These are phyloP conservation scores for Calonectria naviculata DNA, from an alignment of 2,329 filamentous ascomycete species.

Conservation along the genomic window DNA sequence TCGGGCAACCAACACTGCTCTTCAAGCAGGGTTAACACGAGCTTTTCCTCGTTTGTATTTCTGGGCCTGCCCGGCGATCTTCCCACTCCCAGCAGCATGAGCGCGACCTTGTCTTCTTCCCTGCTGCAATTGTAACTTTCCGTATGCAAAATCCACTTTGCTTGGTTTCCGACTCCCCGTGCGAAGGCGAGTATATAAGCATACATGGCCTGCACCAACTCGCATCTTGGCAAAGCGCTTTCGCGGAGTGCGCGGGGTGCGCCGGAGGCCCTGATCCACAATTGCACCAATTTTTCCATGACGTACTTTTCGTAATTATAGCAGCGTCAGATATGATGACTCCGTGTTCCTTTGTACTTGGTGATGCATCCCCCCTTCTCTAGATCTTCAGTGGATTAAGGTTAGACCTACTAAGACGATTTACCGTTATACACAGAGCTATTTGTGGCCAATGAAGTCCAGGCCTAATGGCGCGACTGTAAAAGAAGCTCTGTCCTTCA, in stretches of 20 bases:
- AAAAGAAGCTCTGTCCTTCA: background rate
- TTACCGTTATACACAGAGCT: background rate
- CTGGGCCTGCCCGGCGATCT: background rate
- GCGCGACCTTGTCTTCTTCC: background rate
- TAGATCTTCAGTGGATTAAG: too few species aligned
- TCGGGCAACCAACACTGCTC: conserved; percentile 5
- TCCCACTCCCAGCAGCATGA: background rate
- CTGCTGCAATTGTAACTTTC: background rate
- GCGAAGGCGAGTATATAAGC: background rate
- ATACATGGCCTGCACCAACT: background rate
- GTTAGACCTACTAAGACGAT: background rate
- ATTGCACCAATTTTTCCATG: too few species aligned
- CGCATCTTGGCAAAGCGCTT: background rate
- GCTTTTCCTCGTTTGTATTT: conserved; percentile 5
- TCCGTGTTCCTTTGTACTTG: too few species aligned
- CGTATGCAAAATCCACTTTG: background rate
- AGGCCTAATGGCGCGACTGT: background rate
- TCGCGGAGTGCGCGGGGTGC: background rate
- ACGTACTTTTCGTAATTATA: too few species aligned
- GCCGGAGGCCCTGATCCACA: background rate
- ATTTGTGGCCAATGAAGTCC: background rate
- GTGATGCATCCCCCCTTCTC: too few species aligned
- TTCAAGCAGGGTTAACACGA: conserved; percentile 16
- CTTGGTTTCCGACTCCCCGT: background rate
- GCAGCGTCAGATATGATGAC: too few species aligned